Evolutionary conservation across 345 rosid species (phyloP).

Genomic region (Salix udensis): DNA sequence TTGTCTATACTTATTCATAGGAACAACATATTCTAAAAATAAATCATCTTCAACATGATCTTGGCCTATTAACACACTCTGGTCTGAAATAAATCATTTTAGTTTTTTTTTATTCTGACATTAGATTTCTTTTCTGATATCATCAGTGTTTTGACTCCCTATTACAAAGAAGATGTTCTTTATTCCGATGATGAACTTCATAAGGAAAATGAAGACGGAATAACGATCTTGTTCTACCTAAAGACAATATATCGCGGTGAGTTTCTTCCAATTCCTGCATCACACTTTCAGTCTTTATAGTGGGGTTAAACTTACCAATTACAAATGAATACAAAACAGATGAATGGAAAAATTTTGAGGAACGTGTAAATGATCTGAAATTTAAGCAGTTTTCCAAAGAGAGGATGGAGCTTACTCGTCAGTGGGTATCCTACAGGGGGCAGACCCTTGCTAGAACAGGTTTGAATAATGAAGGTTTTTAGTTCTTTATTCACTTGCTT

Average conservation of each 20-base stretch:
- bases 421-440: slow-evolving; percentile 89
- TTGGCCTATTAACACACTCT: not conserved
- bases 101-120: slow-evolving; percentile 1
- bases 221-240: slow-evolving; percentile 69
- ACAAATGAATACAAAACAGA: slow-evolving; percentile 41
- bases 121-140: slow-evolving; percentile 16
- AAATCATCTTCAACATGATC: not conserved
- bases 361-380: slow-evolving; percentile 46
- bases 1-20: not conserved
- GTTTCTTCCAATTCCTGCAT: slow-evolving; percentile 15
- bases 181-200: slow-evolving; percentile 79
- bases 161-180: slow-evolving; percentile 77
- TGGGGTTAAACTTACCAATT: slow-evolving; percentile 13
- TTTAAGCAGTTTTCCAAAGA: slow-evolving; percentile 19
- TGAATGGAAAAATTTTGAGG: slow-evolving; percentile 76
- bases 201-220: slow-evolving; percentile 90
- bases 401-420: slow-evolving; percentile 45
- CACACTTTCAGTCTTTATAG: slow-evolving; percentile 7
- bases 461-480: slow-evolving; percentile 6
- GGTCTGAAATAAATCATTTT: not conserved
- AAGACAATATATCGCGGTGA: slow-evolving; percentile 91
- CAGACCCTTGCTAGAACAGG: slow-evolving; percentile 98
- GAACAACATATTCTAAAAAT: not conserved
- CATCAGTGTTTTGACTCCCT: slow-evolving; percentile 86
- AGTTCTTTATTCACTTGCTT: slow-evolving; percentile 1